Conservation (phyloP, 768 basidiomycete genomes). For the Kwoniella dejecticola region DNA sequence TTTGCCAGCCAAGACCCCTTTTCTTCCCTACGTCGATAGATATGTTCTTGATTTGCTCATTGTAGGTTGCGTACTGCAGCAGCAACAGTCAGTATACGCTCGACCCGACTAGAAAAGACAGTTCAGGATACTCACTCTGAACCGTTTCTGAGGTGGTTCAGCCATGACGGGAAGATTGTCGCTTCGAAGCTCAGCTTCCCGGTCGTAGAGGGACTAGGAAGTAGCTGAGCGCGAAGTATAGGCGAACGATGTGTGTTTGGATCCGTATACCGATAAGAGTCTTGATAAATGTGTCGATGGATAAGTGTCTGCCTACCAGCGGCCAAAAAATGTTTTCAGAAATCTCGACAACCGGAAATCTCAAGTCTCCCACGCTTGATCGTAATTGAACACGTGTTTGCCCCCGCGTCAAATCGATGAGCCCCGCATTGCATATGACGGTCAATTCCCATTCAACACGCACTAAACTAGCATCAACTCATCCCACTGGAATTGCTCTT, state of each 20-base stretch:
- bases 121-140: conserved; percentile 50
- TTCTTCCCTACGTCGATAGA: conserved; percentile 47
- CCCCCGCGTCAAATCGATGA: background rate
- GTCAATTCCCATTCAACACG: conserved; percentile 5
- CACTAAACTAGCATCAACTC: no score
- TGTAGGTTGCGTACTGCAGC: conserved; percentile 48
- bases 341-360: conserved; percentile 3
- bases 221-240: no score
- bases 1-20: conserved; percentile 45
- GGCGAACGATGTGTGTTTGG: background rate
- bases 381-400: background rate
- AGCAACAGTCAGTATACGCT: background rate
- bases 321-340: conserved; percentile 1
- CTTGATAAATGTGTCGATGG: background rate
- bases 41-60: conserved; percentile 47
- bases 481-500: no score
- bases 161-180: conserved; percentile 19
- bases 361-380: conserved; percentile 7
- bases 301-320: no score
- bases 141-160: conserved; percentile 48
- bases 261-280: background rate
- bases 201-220: background rate
- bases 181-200: background rate
- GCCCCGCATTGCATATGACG: conserved; percentile 12
- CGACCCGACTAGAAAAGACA: no score